Percentiles rank a stretch among this genome's conserved stretches.
Evolutionary conservation across 345 rosid species (phyloP).

Genomic region (Erysimum cheiranthoides): DNA sequence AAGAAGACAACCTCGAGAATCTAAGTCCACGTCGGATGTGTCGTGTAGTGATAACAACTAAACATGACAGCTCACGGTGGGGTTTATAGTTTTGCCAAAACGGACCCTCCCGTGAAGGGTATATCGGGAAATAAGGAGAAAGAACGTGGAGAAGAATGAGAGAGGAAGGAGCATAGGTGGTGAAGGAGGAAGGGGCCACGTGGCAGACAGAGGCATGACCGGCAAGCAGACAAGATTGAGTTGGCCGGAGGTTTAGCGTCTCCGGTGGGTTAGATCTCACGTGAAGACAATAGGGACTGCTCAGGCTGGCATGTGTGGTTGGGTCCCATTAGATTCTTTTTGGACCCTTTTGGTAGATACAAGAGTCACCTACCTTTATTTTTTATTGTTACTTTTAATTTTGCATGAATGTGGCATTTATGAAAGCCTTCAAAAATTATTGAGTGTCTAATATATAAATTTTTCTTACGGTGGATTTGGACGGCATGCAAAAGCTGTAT

Average conservation of each 20-base stretch:
- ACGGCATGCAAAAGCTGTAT: slow-evolving; percentile 26
- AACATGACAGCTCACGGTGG: slow-evolving; percentile 45
- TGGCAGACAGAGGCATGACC: slow-evolving; percentile 34
- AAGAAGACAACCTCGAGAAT: slow-evolving; percentile 41
- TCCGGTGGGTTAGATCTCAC: slow-evolving; percentile 39
- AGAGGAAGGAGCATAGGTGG: slow-evolving; percentile 42
- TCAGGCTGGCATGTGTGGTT: slow-evolving; percentile 10
- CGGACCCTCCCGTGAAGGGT: slow-evolving; percentile 4
- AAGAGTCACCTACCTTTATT: slow-evolving; percentile 37
- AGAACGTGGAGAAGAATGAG: slow-evolving; percentile 44
- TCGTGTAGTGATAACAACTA: slow-evolving; percentile 37
- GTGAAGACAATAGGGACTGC: slow-evolving; percentile 26
- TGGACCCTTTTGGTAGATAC: slow-evolving; percentile 42
- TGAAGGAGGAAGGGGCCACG: slow-evolving; percentile 40
- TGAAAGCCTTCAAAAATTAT: slow-evolving; percentile 12
- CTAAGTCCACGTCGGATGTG: slow-evolving; percentile 42
- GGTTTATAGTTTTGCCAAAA: neutral
- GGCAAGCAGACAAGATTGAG: slow-evolving; percentile 43
- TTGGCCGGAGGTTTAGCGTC: slow-evolving; percentile 42
- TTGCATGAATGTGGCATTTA: slow-evolving; percentile 43
- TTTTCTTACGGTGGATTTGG: slow-evolving; percentile 14
- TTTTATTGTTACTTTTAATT: slow-evolving; percentile 26
- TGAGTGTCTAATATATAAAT: neutral
- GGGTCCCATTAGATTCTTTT: slow-evolving; percentile 33
- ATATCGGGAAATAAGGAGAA: slow-evolving; percentile 16